A percentile compares a stretch with the other conserved stretches of the same genome.
Conservation (phyloP, 805 yeast genomes). For the Wickerhamiella dianesei region DNA sequence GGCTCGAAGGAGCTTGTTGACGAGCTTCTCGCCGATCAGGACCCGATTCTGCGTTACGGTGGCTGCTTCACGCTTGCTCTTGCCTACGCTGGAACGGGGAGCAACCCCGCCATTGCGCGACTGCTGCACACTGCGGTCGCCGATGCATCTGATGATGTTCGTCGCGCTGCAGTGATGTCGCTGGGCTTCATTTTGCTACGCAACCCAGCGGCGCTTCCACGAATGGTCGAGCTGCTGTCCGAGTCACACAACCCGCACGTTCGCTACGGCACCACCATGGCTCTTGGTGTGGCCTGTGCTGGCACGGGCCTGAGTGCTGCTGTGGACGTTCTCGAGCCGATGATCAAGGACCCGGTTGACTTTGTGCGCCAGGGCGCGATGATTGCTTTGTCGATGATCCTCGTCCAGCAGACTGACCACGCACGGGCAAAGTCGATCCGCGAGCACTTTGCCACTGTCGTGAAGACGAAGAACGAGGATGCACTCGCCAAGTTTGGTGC, state of each 20-base stretch:
- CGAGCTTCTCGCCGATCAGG: constrained; percentile 56
- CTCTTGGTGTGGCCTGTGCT: constrained; percentile 92
- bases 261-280: constrained; percentile 95
- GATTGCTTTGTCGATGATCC: constrained; percentile 80
- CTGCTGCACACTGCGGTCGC: constrained; percentile 88
- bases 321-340: constrained; percentile 79
- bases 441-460: constrained; percentile 59
- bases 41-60: constrained; percentile 81
- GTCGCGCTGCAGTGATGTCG: constrained; percentile 88
- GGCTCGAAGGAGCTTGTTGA: constrained; percentile 59
- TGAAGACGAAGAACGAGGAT: constrained; percentile 83
- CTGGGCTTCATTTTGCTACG: constrained; percentile 84
- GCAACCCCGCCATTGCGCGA: constrained; percentile 72
- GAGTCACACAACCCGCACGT: constrained; percentile 97
- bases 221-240: constrained; percentile 81
- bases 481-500: constrained; percentile 97
- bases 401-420: constrained; percentile 71
- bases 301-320: constrained; percentile 85
- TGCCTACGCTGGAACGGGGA: constrained; percentile 95
- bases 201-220: constrained; percentile 86
- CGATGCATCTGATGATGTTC: constrained; percentile 89
- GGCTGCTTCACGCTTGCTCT: constrained; percentile 89
- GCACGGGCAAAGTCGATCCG: constrained; percentile 71
- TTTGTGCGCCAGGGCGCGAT: constrained; percentile 97
- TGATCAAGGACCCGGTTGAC: constrained; percentile 87